A percentile compares a stretch with the other conserved stretches of the same genome.
phyloP scores from a whole-genome alignment of 805 yeast genomes.

The Diddensiella caesifluorescens region DNA sequence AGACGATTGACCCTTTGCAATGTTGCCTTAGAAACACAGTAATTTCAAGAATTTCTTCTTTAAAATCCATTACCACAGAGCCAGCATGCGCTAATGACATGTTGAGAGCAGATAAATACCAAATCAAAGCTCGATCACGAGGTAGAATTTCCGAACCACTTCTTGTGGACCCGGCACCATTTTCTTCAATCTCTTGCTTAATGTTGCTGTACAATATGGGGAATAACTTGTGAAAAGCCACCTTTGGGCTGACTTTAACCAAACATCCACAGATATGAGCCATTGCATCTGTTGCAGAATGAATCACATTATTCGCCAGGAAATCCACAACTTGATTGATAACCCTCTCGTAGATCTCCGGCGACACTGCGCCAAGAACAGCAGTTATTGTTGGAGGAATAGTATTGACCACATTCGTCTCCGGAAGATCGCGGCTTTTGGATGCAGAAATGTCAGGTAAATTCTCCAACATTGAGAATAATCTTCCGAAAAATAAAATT shows the following conservation, averaged over 20 bases:
- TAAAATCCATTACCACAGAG: constrained; percentile 40
- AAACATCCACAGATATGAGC: constrained; percentile 71
- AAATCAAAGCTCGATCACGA: constrained; percentile 70
- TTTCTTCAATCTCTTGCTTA: constrained; percentile 60
- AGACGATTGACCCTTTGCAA: constrained; percentile 62
- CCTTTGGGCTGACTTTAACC: constrained; percentile 55
- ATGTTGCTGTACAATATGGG: constrained; percentile 47
- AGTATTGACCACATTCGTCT: constrained; percentile 40
- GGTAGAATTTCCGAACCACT: constrained; percentile 59
- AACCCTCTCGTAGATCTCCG: constrained; percentile 25
- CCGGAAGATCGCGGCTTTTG: constrained; percentile 39
- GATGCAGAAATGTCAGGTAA: constrained; percentile 55
- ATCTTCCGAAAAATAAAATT: constrained; percentile 48
- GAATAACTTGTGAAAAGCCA: constrained; percentile 42
- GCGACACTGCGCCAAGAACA: constrained; percentile 30
- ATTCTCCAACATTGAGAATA: constrained; percentile 62
- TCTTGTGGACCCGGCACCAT: constrained; percentile 76
- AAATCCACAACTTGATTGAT: constrained; percentile 40
- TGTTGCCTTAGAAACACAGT: constrained; percentile 38
- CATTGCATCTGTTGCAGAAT: constrained; percentile 55
- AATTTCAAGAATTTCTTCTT: constrained; percentile 44
- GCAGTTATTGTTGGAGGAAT: constrained; percentile 36
- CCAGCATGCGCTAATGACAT: constrained; percentile 69
- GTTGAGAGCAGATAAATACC: constrained; percentile 65
- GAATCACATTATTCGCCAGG: constrained; percentile 52